A percentile compares a stretch with the other conserved stretches of the same genome.
Evolutionary conservation across 345 rosid species (phyloP).

Genomic region (Carallia brachiata): DNA sequence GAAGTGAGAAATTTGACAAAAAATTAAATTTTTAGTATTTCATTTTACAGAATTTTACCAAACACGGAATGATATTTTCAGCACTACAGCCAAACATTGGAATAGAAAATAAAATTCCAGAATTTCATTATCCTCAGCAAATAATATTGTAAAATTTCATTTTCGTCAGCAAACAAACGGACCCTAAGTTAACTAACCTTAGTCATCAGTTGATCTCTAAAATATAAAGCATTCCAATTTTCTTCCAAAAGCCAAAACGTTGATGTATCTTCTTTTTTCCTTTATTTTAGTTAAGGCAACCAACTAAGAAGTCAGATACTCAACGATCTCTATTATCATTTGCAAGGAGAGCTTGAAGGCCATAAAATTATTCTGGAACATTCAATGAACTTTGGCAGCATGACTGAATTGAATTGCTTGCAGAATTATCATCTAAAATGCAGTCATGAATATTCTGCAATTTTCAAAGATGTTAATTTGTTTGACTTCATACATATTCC

Average conservation of each 20-base stretch:
- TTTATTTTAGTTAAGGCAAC: conserved; percentile 64
- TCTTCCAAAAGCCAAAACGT: background rate
- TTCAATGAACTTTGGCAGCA: conserved; percentile 76
- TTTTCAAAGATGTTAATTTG: conserved; percentile 31
- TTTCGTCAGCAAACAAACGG: too few species aligned
- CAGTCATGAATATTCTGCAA: conserved; percentile 19
- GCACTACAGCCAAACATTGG: too few species aligned
- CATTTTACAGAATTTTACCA: too few species aligned
- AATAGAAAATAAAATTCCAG: too few species aligned
- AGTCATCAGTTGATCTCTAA: too few species aligned
- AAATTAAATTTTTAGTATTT: too few species aligned
- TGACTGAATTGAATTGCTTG: conserved; percentile 50
- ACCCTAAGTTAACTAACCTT: too few species aligned
- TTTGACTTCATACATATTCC: conserved; percentile 47
- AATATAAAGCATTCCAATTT: too few species aligned
- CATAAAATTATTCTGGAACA: conserved; percentile 76
- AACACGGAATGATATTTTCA: too few species aligned
- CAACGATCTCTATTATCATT: conserved; percentile 72
- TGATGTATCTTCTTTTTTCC: conserved; percentile 3
- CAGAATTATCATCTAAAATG: conserved; percentile 43
- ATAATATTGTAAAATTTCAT: too few species aligned
- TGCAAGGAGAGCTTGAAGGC: conserved; percentile 88
- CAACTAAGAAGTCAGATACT: conserved; percentile 62
- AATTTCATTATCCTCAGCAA: too few species aligned
- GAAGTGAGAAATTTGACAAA: too few species aligned